Evolutionary conservation across 306 rosid genomes (phyloP), one percentile per base, ranked within the genome.

Genomic region (Coriaria nepalensis): DNA sequence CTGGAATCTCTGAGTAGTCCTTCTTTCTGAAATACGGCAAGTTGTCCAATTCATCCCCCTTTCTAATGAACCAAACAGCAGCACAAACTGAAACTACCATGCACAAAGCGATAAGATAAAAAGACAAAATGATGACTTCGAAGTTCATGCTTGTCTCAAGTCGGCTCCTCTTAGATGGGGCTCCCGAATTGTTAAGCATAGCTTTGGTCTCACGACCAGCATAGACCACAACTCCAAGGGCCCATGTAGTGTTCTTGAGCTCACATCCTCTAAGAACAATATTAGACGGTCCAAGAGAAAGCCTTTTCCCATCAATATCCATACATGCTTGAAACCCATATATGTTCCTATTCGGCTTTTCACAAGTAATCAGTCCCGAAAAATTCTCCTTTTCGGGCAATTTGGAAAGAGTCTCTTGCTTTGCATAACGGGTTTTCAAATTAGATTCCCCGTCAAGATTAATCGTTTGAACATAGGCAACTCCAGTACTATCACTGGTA

Each of bases 371-470:
- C 69, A 81, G 50, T 47, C 92, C 94, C 65, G 4, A 35, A 49
- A 68, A 56, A 59, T 62, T 68, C 54, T 65, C 98, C 72, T 53
- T 81, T 9, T 67, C 92, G 33, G 69, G 73, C 34, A 67, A 49
- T 78, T 60, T 84, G 4, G 57, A 79, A 32, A 81, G 86, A 29
- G 95, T 90, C 64, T 90, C 98, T 61, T 90, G 98, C 29, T 90
- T 90, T 0, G 95, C 95, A 39, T 81, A 90, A 53, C 98, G 56
- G 29, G 94, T 81, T 65, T 90, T 90, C 87, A 90, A 75, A 79
- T 90, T 90, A 0, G 98, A 90, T 59, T 90, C 98, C 10, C 98
- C 98, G 50, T 90, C 98, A 29, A 90, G 73, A 75, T 79, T 90
- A 50, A 75, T 73, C 10, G 95, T 90, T 66, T 90, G 98, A 56